A percentile compares a stretch with the other conserved stretches of the same genome.
These are phyloP conservation scores for Phytopythium helicoides DNA, from an alignment of 352 stramenopile species.

Conservation along the genomic window DNA sequence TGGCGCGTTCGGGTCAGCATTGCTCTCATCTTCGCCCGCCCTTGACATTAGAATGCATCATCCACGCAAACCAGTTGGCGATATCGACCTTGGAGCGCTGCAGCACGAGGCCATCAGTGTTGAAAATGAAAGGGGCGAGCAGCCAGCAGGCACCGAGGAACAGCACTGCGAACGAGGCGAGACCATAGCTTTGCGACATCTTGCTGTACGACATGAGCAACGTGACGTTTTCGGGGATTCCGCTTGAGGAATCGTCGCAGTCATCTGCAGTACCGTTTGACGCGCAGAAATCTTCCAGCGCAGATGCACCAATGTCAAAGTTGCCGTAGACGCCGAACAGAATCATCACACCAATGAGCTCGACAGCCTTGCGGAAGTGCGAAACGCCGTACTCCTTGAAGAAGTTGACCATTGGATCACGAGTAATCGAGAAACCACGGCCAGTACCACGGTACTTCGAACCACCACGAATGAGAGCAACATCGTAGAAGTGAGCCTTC, in stretches of 20 bases:
- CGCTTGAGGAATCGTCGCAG: conserved; percentile 44
- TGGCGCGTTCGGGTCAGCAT: conserved; percentile 29
- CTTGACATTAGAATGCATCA: conserved; percentile 55
- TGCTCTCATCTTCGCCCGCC: conserved; percentile 42
- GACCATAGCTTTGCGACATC: conserved; percentile 71
- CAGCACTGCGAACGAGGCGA: conserved; percentile 81
- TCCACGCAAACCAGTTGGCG: conserved; percentile 81
- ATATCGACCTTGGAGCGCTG: conserved; percentile 84
- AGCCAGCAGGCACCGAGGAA: conserved; percentile 83
- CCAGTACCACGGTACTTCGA: conserved; percentile 87
- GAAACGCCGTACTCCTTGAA: conserved; percentile 88
- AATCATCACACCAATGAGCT: conserved; percentile 84
- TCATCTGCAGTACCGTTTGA: conserved; percentile 33
- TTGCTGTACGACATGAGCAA: conserved; percentile 49
- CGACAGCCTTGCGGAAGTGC: conserved; percentile 87
- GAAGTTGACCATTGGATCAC: conserved; percentile 85
- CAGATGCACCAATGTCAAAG: conserved; percentile 65
- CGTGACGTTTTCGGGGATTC: conserved; percentile 71
- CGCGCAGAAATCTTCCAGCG: conserved; percentile 41
- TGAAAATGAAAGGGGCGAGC: conserved; percentile 84
- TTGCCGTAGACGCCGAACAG: conserved; percentile 77
- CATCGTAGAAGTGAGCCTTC: conserved; percentile 87
- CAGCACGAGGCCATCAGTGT: conserved; percentile 85
- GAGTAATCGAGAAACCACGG: conserved; percentile 84
- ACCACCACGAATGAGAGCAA: conserved; percentile 77